phyloP scores from a whole-genome alignment of 1,284 basidiomycete genomes.

The Leccinum insolens region DNA sequence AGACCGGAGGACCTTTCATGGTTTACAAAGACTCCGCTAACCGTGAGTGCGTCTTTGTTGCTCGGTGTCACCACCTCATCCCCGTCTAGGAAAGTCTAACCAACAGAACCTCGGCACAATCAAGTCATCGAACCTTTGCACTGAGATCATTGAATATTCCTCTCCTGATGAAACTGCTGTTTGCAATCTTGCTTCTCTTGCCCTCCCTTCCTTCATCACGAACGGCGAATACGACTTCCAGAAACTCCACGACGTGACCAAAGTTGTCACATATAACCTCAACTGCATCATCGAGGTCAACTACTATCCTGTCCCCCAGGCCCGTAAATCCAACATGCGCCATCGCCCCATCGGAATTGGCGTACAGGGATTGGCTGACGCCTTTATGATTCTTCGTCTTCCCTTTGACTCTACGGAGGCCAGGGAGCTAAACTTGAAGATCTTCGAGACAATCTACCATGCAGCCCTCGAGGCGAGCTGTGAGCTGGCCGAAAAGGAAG shows the following conservation, averaged over 20 bases:
- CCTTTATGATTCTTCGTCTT: slow-evolving; percentile 97
- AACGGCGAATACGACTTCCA: slow-evolving; percentile 88
- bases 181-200: slow-evolving; percentile 98
- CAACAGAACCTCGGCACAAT: slow-evolving; percentile 99
- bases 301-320: slow-evolving; percentile 93
- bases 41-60: slow-evolving; percentile 45
- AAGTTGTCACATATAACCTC: slow-evolving; percentile 92
- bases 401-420: slow-evolving; percentile 94
- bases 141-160: slow-evolving; percentile 99
- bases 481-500: slow-evolving; percentile 84
- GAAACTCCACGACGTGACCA: slow-evolving; percentile 92
- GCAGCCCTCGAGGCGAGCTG: slow-evolving; percentile 91
- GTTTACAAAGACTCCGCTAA: slow-evolving; percentile 95
- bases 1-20: slow-evolving; percentile 99
- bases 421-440: slow-evolving; percentile 89
- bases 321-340: slow-evolving; percentile 93
- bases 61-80: slow-evolving; percentile 7
- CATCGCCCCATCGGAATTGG: slow-evolving; percentile 98
- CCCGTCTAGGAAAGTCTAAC: slow-evolving; percentile 83
- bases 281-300: slow-evolving; percentile 96
- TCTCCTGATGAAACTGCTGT: slow-evolving; percentile 98
- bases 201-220: slow-evolving; percentile 87
- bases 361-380: slow-evolving; percentile 97
- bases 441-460: slow-evolving; percentile 99
- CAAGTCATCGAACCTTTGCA: slow-evolving; percentile 99